These are phyloP conservation scores for Aspergillaceae sp. DNA, from an alignment of 2,329 filamentous ascomycete species.

Conservation along the genomic window DNA sequence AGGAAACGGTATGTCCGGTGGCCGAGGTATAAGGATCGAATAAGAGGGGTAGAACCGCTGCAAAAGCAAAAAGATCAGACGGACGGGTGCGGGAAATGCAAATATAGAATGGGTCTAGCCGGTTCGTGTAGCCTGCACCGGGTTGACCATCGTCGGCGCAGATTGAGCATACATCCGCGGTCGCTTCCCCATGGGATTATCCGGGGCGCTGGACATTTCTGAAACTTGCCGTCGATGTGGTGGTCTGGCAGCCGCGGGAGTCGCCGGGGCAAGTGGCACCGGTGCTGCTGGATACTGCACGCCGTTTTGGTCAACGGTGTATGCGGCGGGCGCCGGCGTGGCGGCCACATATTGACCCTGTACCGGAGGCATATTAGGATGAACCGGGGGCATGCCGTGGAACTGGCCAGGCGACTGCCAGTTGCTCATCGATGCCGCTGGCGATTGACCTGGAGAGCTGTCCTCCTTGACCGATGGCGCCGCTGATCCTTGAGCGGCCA, in stretches of 20 bases:
- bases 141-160: slow-evolving; percentile 36
- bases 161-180: slow-evolving; percentile 49
- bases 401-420: slow-evolving; percentile 57
- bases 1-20: too few species aligned
- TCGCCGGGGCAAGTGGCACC: slow-evolving; percentile 24
- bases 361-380: slow-evolving; percentile 37
- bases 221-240: slow-evolving; percentile 52
- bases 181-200: slow-evolving; percentile 48
- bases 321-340: slow-evolving; percentile 28
- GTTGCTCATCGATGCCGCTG: slow-evolving; percentile 49
- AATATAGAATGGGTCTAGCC: slow-evolving; percentile 11
- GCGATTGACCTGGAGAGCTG: slow-evolving; percentile 54
- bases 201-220: slow-evolving; percentile 49
- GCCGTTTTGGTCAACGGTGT: slow-evolving; percentile 32
- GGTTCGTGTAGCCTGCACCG: slow-evolving; percentile 41
- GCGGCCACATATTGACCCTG: slow-evolving; percentile 36
- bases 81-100: too few species aligned
- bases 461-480: slow-evolving; percentile 54
- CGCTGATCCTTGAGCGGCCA: slow-evolving; percentile 42
- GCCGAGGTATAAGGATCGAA: slow-evolving; percentile 1
- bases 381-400: slow-evolving; percentile 49
- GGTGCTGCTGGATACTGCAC: slow-evolving; percentile 31
- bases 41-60: neutral
- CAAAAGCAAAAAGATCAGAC: neutral
- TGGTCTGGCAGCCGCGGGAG: slow-evolving; percentile 17